Evolutionary conservation across 768 basidiomycete species (phyloP).

Genomic region (Rubroboletus satanas): DNA sequence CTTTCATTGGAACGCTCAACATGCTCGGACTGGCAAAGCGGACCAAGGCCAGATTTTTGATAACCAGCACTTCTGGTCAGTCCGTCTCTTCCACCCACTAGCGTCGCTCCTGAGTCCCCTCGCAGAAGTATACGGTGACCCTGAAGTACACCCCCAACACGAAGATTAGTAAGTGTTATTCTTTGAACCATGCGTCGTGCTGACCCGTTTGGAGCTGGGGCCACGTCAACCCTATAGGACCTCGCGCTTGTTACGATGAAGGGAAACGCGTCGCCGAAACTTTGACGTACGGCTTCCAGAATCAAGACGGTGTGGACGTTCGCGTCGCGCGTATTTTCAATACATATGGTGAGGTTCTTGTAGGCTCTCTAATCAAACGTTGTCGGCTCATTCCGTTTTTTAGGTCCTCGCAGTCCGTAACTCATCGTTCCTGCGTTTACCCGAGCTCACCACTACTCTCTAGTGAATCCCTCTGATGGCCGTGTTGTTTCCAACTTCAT

Average conservation of each 20-base stretch:
- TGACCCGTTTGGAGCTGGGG: slow-evolving; percentile 67
- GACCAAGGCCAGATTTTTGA: slow-evolving; percentile 94
- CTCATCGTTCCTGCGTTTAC: slow-evolving; percentile 25
- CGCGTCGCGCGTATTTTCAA: slow-evolving; percentile 99
- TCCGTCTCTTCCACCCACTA: not conserved
- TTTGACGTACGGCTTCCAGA: slow-evolving; percentile 91
- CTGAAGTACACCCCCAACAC: slow-evolving; percentile 93
- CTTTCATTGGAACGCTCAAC: slow-evolving; percentile 97
- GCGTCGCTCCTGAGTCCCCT: slow-evolving; percentile 2
- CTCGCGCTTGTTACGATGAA: slow-evolving; percentile 99
- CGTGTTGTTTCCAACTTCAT: slow-evolving; percentile 99
- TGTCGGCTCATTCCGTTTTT: not conserved
- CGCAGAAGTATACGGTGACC: slow-evolving; percentile 95
- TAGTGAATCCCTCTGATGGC: slow-evolving; percentile 95
- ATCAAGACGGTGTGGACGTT: slow-evolving; percentile 93
- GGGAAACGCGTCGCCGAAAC: slow-evolving; percentile 99
- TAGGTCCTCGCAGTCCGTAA: slow-evolving; percentile 64
- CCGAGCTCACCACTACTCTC: slow-evolving; percentile 22
- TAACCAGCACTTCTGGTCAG: slow-evolving; percentile 89
- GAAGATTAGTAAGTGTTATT: slow-evolving; percentile 79
- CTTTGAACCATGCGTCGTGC: slow-evolving; percentile 5
- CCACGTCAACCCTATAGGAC: slow-evolving; percentile 97
- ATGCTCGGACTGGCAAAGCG: slow-evolving; percentile 99
- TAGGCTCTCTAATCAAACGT: not conserved
- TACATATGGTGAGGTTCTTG: slow-evolving; percentile 60